Evolutionary conservation across 73 alveolate genomes (phyloP).

Genomic region (Chromera velia): DNA sequence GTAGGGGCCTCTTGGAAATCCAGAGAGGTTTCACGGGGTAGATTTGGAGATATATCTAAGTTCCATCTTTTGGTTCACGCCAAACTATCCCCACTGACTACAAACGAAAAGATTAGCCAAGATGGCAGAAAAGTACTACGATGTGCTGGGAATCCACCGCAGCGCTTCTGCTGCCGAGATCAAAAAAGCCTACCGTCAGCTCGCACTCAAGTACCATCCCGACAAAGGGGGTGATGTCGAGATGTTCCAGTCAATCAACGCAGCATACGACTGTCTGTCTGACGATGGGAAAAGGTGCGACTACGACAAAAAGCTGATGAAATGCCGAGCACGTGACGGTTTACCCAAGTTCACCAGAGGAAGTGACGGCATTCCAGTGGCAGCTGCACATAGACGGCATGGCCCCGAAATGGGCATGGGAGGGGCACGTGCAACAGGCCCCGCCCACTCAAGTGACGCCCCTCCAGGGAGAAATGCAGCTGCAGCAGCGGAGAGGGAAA

Average conservation of each 20-base stretch:
- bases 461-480: background rate
- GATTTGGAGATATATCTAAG: too few species aligned
- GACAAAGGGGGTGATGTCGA: conserved; percentile 70
- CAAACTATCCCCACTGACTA: too few species aligned
- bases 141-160: conserved; percentile 27
- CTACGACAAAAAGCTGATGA: conserved; percentile 23
- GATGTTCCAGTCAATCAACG: conserved; percentile 40
- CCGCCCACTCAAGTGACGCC: background rate
- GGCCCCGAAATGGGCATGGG: conserved; percentile 5
- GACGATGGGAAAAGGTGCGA: conserved; percentile 24
- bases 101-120: too few species aligned
- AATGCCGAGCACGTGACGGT: conserved; percentile 28
- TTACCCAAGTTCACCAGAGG: background rate
- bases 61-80: too few species aligned
- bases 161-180: conserved; percentile 48
- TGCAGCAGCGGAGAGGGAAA: background rate
- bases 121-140: conserved; percentile 38
- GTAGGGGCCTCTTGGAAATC: too few species aligned
- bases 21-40: too few species aligned
- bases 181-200: conserved; percentile 58
- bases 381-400: conserved; percentile 1
- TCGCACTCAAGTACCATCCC: conserved; percentile 55
- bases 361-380: background rate
- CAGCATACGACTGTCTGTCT: background rate
- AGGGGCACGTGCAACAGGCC: background rate